Evolutionary conservation across 2,329 filamentous ascomycete genomes (phyloP), one percentile per base, ranked within the genome.

Genomic region (Colletotrichum noveboracense): DNA sequence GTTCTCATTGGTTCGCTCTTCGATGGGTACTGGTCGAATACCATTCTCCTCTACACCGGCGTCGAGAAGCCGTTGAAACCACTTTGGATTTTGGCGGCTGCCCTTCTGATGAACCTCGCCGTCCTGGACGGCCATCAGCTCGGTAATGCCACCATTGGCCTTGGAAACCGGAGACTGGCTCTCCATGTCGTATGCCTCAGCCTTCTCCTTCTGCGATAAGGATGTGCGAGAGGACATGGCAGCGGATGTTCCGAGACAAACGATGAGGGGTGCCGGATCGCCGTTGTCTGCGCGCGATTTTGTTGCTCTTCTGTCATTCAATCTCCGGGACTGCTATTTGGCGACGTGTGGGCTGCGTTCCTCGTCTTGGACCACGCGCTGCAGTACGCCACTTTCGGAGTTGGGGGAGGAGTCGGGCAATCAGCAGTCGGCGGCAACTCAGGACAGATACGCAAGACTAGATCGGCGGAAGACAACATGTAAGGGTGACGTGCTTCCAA

Each of bases 1-100:
- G 43, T 86, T 84, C 10, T 85, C 90, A 76, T 89, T 86, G 2
- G 87, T 91, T 56, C 91, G 85, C 76, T 90, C 84, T 70, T 90
- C 87, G 26, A 87, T 76, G 2, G 90, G 88, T 26, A 93, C 89
- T 1, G 91, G 91, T 72, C 86, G 87, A 78, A 91, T 87, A 6
- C 91, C 91, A 75, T 89, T 88, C 75, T 88, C 86, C 77, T 91
- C 89, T 16, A 90, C 83, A 9, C 88, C 89, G 10, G 82, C 84
- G 43, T 87, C 85, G 24, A 88, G 79, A 21, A 88, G 79, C 56
- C 80, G 79, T 75, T 84, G 85, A 75, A 88, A 88, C 86, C 86
- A 88, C 64, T 68, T 83, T 12, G 82, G 80, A n/a, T 82, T 80
- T 28, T 78, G 79, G 70, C 82, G 80, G 6, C 79, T 75, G 21